These are phyloP conservation scores for Fusarium aywerte DNA, from an alignment of 2,329 filamentous ascomycete species.

Conservation along the genomic window DNA sequence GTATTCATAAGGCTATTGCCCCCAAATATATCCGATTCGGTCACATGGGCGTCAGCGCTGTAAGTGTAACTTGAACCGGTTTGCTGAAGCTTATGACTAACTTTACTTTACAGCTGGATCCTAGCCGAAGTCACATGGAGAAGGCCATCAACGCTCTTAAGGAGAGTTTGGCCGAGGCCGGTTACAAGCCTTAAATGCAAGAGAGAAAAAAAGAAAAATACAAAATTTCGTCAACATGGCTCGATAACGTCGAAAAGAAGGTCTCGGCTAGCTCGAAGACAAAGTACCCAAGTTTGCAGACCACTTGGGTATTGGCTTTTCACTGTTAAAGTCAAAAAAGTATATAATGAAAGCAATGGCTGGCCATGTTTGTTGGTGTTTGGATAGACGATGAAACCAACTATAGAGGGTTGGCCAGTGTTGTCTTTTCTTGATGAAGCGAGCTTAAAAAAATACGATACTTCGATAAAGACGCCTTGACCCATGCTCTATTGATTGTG, in stretches of 20 bases:
- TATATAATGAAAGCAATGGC: constrained; percentile 29
- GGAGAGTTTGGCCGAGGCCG: constrained; percentile 78
- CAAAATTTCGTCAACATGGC: background rate
- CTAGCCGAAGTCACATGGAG: constrained; percentile 82
- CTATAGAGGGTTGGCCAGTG: constrained; percentile 17
- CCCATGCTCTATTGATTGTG: background rate
- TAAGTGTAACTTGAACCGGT: constrained; percentile 55
- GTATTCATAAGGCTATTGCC: constrained; percentile 95
- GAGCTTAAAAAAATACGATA: constrained; percentile 30
- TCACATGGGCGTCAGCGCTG: constrained; percentile 95
- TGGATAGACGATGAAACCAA: constrained; percentile 25
- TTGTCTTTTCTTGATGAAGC: constrained; percentile 27
- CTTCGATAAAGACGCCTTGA: constrained; percentile 8
- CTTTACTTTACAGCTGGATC: constrained; percentile 67
- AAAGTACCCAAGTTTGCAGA: background rate
- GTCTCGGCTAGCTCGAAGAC: background rate
- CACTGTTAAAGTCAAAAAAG: background rate
- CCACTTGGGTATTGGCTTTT: background rate
- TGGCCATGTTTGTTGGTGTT: constrained; percentile 18
- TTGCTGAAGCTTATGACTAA: constrained; percentile 33
- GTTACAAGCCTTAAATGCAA: constrained; percentile 60
- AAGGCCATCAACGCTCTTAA: constrained; percentile 83
- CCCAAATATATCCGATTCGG: constrained; percentile 94
- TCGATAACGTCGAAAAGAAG: background rate
- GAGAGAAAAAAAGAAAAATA: background rate